A percentile compares a stretch with the other conserved stretches of the same genome.
phyloP scores from a whole-genome alignment of 805 yeast species.

The Wickerhamiella bombiphila region DNA sequence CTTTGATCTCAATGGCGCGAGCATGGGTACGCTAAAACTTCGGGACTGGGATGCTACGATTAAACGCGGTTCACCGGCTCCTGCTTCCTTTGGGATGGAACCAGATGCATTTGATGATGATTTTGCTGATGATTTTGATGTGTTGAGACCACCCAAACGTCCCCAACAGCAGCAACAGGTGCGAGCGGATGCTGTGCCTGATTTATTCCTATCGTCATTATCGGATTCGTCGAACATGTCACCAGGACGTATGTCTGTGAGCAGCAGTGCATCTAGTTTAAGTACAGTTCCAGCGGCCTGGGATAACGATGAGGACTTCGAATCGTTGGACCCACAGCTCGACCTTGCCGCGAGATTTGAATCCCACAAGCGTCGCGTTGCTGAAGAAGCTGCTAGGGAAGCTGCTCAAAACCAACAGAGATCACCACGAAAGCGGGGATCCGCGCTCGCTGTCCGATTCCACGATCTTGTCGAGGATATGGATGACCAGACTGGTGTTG shows the following conservation, averaged over 20 bases:
- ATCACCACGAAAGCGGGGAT: not conserved
- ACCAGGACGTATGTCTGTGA: conserved; percentile 13
- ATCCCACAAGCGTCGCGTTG: conserved; percentile 11
- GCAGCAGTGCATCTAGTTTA: conserved; percentile 11
- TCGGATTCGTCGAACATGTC: conserved; percentile 13
- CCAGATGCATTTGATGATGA: conserved; percentile 6
- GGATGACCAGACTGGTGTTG: conserved; percentile 7
- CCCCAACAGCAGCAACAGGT: not conserved
- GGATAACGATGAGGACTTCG: conserved; percentile 15
- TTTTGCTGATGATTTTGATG: conserved; percentile 11
- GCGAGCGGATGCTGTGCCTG: not conserved
- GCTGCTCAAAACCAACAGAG: conserved; percentile 3
- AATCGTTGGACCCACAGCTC: conserved; percentile 4
- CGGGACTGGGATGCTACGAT: conserved; percentile 11
- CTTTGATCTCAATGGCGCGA: conserved; percentile 97
- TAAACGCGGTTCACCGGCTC: not conserved
- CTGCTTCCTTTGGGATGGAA: not conserved
- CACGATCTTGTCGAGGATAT: conserved; percentile 5
- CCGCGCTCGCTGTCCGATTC: conserved; percentile 3
- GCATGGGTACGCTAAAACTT: conserved; percentile 49
- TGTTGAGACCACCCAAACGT: not conserved
- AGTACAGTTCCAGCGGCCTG: conserved; percentile 12
- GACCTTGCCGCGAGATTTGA: conserved; percentile 10
- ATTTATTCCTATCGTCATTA: not conserved
- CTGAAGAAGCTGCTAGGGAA: conserved; percentile 9